Base-by-base conservation (phyloP, 179 eudicot species). In the Heliamphora pulchella region DNA sequence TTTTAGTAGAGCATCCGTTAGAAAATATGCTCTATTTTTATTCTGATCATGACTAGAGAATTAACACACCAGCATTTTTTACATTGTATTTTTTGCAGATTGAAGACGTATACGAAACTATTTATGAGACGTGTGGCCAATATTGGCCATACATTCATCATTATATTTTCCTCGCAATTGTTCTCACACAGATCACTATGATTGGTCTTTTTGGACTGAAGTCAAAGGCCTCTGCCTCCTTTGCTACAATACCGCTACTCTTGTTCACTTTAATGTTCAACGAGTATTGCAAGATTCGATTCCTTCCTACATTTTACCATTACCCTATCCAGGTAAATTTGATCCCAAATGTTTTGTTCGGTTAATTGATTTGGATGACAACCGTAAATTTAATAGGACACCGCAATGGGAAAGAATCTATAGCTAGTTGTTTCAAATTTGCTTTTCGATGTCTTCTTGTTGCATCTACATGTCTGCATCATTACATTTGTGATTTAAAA, bases 201-300 rank as follows among this genome's bases (percentile, higher is more conserved):
- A 90, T 95, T 77, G 98, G 98, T 81, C 91, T 95, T 50, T 95
- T 95, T 79, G 98, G 98, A 77, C 82, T 95, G 80, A 95, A 95
- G 83, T 87, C 90, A 54, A 95, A 95, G 86, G 97, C 98, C 13
- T 88, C 87, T 75, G 97, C 97, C 68, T 88, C 93, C 53, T 62
- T 95, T 80, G 90, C 97, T 71, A 89, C 97, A 4, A 81, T 95
- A 76, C 95, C 97, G 5, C 92, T 95, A 76, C 83, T 93, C 62
- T 65, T 93, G 63, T 71, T 91, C 51, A 93, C 97, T 2, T 5
- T 95, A 43, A 55, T 91, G 85, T 93, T 91, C 84, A 95, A 95
- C 41, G 98, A 95, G 84, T 95, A 93, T 58, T 93, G 97, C 94
- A 95, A 93, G 87, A 89, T 86, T 18, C 97, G 95, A 5, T 95